These are phyloP conservation scores for Xanthoconium stramineum DNA, from an alignment of 768 basidiomycete genomes.

Conservation along the genomic window DNA sequence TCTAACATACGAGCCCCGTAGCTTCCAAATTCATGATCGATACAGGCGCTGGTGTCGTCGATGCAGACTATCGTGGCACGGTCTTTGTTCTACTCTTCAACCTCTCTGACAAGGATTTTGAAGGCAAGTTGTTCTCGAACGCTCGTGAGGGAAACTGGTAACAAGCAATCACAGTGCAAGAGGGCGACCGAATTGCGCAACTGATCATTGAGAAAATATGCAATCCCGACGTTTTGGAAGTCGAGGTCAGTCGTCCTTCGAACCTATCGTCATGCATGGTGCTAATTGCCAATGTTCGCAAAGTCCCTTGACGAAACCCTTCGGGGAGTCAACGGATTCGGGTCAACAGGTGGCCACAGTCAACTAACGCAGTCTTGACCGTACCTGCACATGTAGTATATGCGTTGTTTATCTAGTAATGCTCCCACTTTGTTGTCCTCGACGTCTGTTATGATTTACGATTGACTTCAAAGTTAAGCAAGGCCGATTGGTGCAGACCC, in stretches of 20 bases:
- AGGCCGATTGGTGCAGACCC: background rate
- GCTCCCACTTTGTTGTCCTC: too few relatives aligned
- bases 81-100: conserved; percentile 95
- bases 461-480: background rate
- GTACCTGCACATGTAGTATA: background rate
- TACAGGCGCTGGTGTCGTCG: conserved; percentile 96
- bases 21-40: conserved; percentile 98
- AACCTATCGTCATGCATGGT: background rate
- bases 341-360: conserved; percentile 87
- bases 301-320: conserved; percentile 84
- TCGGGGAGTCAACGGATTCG: conserved; percentile 86
- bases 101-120: conserved; percentile 83
- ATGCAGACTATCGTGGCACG: conserved; percentile 92
- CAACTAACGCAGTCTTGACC: conserved; percentile 33
- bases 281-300: conserved; percentile 4
- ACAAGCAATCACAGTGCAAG: conserved; percentile 55
- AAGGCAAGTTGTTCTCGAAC: conserved; percentile 45
- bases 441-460: background rate
- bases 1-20: conserved; percentile 29
- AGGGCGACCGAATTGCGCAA: conserved; percentile 96
- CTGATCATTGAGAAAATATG: conserved; percentile 89
- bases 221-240: conserved; percentile 82
- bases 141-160: background rate
- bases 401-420: background rate
- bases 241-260: conserved; percentile 51